Evolutionary conservation across 1,284 basidiomycete species (phyloP), one percentile per base, ranked within the genome.

Genomic region (Pseudozyma tsukubaensis): DNA sequence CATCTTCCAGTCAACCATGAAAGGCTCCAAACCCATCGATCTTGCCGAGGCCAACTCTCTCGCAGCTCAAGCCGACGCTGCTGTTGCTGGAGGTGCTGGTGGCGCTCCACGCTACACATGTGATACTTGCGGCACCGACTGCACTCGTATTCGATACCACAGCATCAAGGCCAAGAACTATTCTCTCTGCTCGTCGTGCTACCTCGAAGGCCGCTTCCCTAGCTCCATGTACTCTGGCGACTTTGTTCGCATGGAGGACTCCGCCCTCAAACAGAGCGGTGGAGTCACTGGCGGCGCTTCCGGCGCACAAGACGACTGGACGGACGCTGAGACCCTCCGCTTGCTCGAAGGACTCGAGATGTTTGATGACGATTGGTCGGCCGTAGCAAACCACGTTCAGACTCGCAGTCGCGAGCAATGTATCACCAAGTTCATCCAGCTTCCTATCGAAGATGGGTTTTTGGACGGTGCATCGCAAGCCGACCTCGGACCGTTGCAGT

Each of bases 391-490:
- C 76, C 95, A 99, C 83, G 94, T 99, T 49, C 92, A 91, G 13
- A 94, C 94, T 21, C 89, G 94, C 49, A 91, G 91, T 16, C 91
- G 94, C 40, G 94, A 98, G 83, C 93, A 97, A 85, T 98, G 96
- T 84, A 92, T 99, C 78, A 90, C 92, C 77, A 93, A 94, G 83
- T 99, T 99, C 89, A 87, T 99, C 59, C 92, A 94, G 85, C 87
- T 99, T 37, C 97, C 97, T 1, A 99, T 99, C 80, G 96, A 99
- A 85, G 96, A 99, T 82, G 90, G 91, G 18, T 99, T 95, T 84
- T 82, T 89, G 49, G 83, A 85, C 45, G 89, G 91, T 48, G 76
- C 76, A 3, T 59, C 70, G 29, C 82, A 84, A 52, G 77, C 81
- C 13, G 85, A 88, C 58, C 89, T 93, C 83, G 94, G 94, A 8